These are phyloP conservation scores for Ogataea trehaloabstinens DNA, from an alignment of 805 yeast genomes.

Conservation along the genomic window DNA sequence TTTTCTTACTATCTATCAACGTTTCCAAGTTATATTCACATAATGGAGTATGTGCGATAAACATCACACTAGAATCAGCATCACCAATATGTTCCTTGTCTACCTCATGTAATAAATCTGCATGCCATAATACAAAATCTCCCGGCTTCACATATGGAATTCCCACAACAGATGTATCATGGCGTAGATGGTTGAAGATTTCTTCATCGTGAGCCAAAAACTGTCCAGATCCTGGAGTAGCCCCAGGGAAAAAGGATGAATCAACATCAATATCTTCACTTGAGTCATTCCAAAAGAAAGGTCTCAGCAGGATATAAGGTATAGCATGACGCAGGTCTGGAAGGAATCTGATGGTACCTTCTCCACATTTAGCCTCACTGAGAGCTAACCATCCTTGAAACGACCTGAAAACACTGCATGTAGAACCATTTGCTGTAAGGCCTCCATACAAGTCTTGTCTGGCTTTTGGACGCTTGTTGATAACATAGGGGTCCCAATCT, in stretches of 20 bases:
- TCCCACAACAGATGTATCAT: constrained; percentile 28
- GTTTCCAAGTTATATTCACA: constrained; percentile 13
- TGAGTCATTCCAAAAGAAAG: constrained; percentile 32
- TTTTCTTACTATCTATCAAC: constrained; percentile 5
- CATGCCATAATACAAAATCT: constrained; percentile 44
- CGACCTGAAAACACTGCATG: constrained; percentile 34
- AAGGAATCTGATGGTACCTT: constrained; percentile 37
- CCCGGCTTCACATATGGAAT: constrained; percentile 39
- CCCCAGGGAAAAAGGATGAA: constrained; percentile 32
- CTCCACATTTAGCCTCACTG: constrained; percentile 34
- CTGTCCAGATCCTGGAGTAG: constrained; percentile 36
- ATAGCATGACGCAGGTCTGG: constrained; percentile 36
- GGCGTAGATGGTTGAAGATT: constrained; percentile 35
- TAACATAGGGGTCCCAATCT: constrained; percentile 39
- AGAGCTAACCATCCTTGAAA: constrained; percentile 45
- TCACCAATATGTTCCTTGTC: constrained; percentile 36
- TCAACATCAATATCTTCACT: constrained; percentile 25
- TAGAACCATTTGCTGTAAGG: constrained; percentile 6
- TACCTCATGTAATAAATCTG: constrained; percentile 41
- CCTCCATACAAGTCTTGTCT: constrained; percentile 33
- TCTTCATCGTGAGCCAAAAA: constrained; percentile 22
- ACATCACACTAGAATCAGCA: constrained; percentile 38
- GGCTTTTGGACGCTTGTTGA: constrained; percentile 34
- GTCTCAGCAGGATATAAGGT: constrained; percentile 39
- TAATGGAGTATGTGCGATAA: constrained; percentile 37